phyloP scores from a whole-genome alignment of 225 moss, liverwort and hornwort genomes.

The Rhytidiadelphus loreus region DNA sequence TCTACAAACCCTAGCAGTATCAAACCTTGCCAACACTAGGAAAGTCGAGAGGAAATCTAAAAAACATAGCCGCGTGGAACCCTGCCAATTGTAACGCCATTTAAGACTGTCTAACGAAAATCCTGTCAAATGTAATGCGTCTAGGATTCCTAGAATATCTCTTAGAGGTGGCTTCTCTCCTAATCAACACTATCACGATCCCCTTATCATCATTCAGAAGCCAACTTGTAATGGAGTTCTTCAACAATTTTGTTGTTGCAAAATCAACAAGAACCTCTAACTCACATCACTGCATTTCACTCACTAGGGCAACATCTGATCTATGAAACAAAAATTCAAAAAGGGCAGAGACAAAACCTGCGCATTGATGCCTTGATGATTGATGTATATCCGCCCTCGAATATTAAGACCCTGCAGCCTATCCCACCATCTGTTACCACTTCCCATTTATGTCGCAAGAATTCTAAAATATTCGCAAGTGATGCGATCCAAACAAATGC shows the following conservation, averaged over 20 bases:
- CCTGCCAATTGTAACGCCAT: background rate
- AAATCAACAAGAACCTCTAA: background rate
- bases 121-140: background rate
- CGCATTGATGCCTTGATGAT: constrained; percentile 94
- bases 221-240: background rate
- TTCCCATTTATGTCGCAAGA: background rate
- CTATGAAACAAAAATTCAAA: background rate
- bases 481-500: background rate
- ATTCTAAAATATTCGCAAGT: background rate
- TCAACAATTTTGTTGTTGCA: background rate
- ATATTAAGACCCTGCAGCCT: constrained; percentile 81
- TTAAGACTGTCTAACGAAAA: background rate
- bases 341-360: constrained; percentile 42
- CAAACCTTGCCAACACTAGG: background rate
- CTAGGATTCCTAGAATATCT: background rate
- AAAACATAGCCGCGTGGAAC: background rate
- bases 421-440: constrained; percentile 39
- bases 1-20: background rate
- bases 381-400: constrained; percentile 90
- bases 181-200: background rate
- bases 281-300: background rate
- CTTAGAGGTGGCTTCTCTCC: background rate
- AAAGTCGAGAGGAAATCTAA: background rate
- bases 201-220: background rate
- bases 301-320: background rate